Evolutionary conservation across 2,329 filamentous ascomycete species (phyloP).

Genomic region (Elsinoe perseae): DNA sequence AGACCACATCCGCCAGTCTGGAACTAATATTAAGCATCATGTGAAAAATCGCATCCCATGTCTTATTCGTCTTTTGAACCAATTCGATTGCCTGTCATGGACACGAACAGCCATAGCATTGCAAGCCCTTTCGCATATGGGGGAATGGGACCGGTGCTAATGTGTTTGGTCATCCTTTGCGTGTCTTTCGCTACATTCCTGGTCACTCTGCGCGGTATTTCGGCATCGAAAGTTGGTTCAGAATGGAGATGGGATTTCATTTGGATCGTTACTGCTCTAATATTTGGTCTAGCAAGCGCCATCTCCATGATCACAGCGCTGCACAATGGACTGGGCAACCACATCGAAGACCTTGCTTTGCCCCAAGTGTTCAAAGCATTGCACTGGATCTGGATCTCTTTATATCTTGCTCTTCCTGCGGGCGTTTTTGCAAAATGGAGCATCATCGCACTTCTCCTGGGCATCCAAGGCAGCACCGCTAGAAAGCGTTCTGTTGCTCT

Average conservation of each 20-base stretch:
- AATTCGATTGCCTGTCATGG: too few species aligned
- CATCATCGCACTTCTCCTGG: not conserved
- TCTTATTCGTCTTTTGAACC: too few species aligned
- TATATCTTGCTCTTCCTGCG: not conserved
- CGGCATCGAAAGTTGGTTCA: too few species aligned
- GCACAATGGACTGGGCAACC: not conserved
- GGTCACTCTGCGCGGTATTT: too few species aligned
- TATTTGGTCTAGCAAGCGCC: slow-evolving; percentile 13
- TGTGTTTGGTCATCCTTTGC: too few species aligned
- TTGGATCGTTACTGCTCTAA: not conserved
- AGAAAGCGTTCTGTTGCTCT: not conserved
- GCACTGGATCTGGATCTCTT: slow-evolving; percentile 10
- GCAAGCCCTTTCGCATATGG: too few species aligned
- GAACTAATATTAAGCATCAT: too few species aligned
- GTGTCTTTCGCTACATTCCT: too few species aligned
- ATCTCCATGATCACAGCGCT: not conserved
- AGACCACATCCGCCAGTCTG: too few species aligned
- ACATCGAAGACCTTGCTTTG: slow-evolving; percentile 9
- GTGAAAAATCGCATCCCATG: too few species aligned
- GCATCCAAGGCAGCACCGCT: not conserved
- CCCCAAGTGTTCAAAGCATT: not conserved
- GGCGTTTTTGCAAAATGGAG: not conserved
- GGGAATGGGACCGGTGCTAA: too few species aligned
- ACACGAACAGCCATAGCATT: too few species aligned
- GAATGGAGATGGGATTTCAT: slow-evolving; percentile 5